A percentile compares a stretch with the other conserved stretches of the same genome.
phyloP scores from a whole-genome alignment of 139 green algal species.

The Auxenochlorella protothecoides region DNA sequence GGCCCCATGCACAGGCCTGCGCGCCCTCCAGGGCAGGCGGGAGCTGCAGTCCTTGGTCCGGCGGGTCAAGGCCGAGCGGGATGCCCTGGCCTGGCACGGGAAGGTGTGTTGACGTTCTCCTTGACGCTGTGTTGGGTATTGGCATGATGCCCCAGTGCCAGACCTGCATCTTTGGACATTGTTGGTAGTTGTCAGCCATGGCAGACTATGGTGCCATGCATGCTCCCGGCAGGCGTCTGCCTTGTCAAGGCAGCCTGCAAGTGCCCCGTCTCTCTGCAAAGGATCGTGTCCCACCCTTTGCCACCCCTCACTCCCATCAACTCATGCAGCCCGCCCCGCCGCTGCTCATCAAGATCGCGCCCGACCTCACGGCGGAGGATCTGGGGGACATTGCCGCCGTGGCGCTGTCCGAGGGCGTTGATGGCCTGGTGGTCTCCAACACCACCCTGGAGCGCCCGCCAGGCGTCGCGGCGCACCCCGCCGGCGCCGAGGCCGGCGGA shows the following conservation, averaged over 20 bases:
- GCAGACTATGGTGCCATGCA: too few species aligned
- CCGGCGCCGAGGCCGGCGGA: slow-evolving; percentile 63
- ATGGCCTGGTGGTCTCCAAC: slow-evolving; percentile 87
- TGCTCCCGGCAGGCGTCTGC: too few species aligned
- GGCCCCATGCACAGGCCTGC: slow-evolving; percentile 43
- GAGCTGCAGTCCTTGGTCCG: slow-evolving; percentile 70
- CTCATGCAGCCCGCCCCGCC: slow-evolving; percentile 38
- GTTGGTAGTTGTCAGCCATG: too few species aligned
- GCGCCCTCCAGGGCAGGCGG: slow-evolving; percentile 66
- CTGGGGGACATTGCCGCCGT: slow-evolving; percentile 75
- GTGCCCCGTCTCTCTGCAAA: too few species aligned
- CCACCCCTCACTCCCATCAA: too few species aligned
- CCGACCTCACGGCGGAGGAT: slow-evolving; percentile 75
- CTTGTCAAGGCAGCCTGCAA: too few species aligned
- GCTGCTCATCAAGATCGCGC: slow-evolving; percentile 91
- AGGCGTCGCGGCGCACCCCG: slow-evolving; percentile 32
- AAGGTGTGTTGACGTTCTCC: too few species aligned
- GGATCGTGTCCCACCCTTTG: too few species aligned
- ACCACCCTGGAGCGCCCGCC: slow-evolving; percentile 82
- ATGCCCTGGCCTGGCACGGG: neutral
- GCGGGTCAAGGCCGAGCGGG: slow-evolving; percentile 25
- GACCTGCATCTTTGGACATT: too few species aligned
- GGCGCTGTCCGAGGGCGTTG: slow-evolving; percentile 46
- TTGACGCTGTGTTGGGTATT: too few species aligned
- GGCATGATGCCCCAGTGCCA: too few species aligned